Conservation (phyloP, 2,329 filamentous ascomycete genomes). For the Epichloe festucae region DNA sequence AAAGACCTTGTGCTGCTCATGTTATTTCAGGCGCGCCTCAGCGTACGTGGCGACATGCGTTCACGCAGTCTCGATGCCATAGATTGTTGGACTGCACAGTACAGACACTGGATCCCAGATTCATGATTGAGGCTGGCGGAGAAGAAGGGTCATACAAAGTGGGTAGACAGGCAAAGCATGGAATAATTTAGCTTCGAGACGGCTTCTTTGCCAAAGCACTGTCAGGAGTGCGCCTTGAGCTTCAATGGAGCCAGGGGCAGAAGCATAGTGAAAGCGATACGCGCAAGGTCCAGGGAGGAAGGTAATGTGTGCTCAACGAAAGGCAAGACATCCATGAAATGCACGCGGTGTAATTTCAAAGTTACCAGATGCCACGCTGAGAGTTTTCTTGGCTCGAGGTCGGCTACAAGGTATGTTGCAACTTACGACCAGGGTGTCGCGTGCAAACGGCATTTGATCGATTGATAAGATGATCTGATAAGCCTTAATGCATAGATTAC, state of each 20-base stretch:
- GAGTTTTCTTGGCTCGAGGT: too few species aligned
- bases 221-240: too few species aligned
- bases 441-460: not conserved
- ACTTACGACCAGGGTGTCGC: too few species aligned
- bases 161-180: not conserved
- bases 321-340: not conserved
- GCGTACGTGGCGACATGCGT: too few species aligned
- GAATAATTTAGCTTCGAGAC: not conserved
- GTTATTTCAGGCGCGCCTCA: too few species aligned
- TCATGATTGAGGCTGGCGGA: not conserved
- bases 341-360: not conserved
- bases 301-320: not conserved
- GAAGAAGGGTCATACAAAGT: not conserved
- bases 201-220: not conserved
- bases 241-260: too few species aligned
- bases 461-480: conserved; percentile 9
- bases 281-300: too few species aligned
- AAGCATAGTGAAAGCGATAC: too few species aligned
- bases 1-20: too few species aligned
- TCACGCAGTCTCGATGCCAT: too few species aligned
- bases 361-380: not conserved
- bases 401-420: too few species aligned
- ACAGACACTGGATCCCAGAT: not conserved
- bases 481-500: not conserved
- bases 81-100: too few species aligned